Evolutionary conservation across 495 filamentous ascomycete species (phyloP).

Genomic region (Acidomyces sp.): DNA sequence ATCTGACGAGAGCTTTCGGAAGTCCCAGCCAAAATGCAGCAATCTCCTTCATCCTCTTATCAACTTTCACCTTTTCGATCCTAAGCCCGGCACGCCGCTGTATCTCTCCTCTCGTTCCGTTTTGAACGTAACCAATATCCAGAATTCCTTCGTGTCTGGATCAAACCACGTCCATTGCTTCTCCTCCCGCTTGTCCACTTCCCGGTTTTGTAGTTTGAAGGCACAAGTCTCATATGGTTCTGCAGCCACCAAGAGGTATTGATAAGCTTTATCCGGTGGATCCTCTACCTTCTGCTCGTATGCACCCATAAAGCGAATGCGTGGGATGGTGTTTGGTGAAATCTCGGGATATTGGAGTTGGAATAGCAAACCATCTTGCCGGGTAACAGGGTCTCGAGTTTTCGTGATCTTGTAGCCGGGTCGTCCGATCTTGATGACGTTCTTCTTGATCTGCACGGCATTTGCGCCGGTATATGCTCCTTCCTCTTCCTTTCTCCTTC

Average conservation of each 20-base stretch:
- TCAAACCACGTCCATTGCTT: slow-evolving; percentile 93
- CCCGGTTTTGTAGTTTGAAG: slow-evolving; percentile 90
- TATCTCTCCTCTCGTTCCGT: slow-evolving; percentile 96
- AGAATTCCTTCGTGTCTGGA: slow-evolving; percentile 92
- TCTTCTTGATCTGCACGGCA: slow-evolving; percentile 62
- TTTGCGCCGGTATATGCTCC: slow-evolving; percentile 45
- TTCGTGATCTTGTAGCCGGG: slow-evolving; percentile 99
- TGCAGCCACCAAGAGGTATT: slow-evolving; percentile 90
- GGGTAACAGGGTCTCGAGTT: slow-evolving; percentile 74
- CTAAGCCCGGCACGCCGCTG: slow-evolving; percentile 82
- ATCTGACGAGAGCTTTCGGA: no score
- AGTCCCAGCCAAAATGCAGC: no score
- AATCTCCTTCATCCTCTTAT: no score
- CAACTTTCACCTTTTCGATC: no score
- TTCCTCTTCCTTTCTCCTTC: slow-evolving; percentile 48
- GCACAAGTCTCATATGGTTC: slow-evolving; percentile 96
- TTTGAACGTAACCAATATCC: slow-evolving; percentile 98
- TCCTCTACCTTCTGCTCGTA: slow-evolving; percentile 94
- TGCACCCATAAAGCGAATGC: slow-evolving; percentile 92
- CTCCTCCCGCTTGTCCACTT: slow-evolving; percentile 80
- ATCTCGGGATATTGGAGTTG: slow-evolving; percentile 96
- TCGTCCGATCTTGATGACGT: slow-evolving; percentile 92
- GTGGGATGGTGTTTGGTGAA: slow-evolving; percentile 54
- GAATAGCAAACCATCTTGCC: slow-evolving; percentile 81
- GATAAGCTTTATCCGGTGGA: slow-evolving; percentile 81